These are phyloP conservation scores for Magnolia sinica DNA, from an alignment of 164 flowering plant genomes.

Conservation along the genomic window DNA sequence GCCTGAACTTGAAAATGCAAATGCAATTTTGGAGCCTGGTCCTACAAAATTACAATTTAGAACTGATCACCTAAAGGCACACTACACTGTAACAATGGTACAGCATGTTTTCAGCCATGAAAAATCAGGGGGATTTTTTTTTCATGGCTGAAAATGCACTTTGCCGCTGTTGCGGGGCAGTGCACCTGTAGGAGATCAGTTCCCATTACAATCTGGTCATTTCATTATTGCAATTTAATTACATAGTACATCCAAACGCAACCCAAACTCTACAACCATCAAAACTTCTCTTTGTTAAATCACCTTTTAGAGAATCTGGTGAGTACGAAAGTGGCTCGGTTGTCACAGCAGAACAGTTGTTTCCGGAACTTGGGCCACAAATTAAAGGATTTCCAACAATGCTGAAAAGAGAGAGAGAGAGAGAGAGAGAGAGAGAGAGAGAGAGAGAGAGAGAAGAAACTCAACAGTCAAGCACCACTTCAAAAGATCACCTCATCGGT, in stretches of 20 bases:
- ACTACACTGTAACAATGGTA: too few relatives aligned
- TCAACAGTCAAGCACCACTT: neutral
- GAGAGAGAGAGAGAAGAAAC: neutral
- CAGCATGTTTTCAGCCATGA: too few relatives aligned
- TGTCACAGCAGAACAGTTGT: constrained; percentile 67
- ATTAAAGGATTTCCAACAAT: constrained; percentile 75
- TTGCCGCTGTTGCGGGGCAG: too few relatives aligned
- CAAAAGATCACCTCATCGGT: neutral
- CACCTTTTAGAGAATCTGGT: constrained; percentile 64
- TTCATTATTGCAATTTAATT: neutral
- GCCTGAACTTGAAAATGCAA: too few relatives aligned
- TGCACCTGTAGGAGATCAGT: too few relatives aligned
- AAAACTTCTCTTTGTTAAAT: neutral
- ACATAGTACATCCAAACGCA: neutral
- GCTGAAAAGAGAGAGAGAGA: constrained; percentile 35
- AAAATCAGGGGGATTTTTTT: too few relatives aligned
- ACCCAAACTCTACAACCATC: neutral
- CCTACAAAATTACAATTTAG: too few relatives aligned
- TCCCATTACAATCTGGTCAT: too few relatives aligned
- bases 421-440: neutral
- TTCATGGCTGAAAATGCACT: too few relatives aligned
- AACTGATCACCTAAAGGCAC: too few relatives aligned
- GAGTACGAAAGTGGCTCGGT: constrained; percentile 76
- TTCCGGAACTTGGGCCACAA: constrained; percentile 54
- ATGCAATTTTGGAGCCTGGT: too few relatives aligned